A percentile compares a stretch with the other conserved stretches of the same genome.
These are phyloP conservation scores for Cynara cardunculus DNA, from an alignment of 129 eudicot genomes.

Conservation along the genomic window DNA sequence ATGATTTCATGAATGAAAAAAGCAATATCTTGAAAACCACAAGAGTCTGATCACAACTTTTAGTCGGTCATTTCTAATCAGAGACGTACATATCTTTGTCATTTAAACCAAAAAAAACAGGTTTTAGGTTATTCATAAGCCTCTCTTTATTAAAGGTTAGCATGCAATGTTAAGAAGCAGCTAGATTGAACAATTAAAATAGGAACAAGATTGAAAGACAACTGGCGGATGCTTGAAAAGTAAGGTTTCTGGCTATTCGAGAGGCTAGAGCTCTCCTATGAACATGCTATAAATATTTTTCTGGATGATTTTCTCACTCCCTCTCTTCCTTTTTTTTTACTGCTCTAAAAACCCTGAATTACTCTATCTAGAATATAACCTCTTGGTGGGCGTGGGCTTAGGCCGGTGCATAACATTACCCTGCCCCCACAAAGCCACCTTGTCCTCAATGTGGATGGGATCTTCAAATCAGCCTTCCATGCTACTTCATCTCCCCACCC, in stretches of 20 bases:
- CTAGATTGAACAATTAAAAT: background rate
- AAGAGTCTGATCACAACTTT: background rate
- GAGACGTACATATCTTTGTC: background rate
- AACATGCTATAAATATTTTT: background rate
- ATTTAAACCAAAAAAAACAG: background rate
- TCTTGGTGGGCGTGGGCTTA: too few relatives aligned
- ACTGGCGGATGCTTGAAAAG: background rate
- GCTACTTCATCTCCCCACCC: too few relatives aligned
- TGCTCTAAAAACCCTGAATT: background rate
- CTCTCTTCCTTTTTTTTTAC: background rate
- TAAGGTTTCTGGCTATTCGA: background rate
- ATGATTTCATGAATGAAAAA: background rate
- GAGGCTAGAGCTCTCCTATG: background rate
- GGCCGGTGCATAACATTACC: background rate
- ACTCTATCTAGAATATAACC: background rate
- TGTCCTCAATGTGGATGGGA: background rate
- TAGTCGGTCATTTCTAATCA: background rate
- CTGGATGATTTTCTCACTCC: background rate
- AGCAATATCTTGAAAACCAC: background rate
- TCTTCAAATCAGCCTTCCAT: too few relatives aligned
- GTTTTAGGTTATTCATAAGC: slow-evolving; percentile 1
- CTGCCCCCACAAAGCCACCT: background rate
- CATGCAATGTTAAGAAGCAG: background rate
- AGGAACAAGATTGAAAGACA: background rate
- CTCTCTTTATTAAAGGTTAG: slow-evolving; percentile 2